Evolutionary conservation across 768 basidiomycete genomes (phyloP).

Genomic region (Pulveroboletus sp.): DNA sequence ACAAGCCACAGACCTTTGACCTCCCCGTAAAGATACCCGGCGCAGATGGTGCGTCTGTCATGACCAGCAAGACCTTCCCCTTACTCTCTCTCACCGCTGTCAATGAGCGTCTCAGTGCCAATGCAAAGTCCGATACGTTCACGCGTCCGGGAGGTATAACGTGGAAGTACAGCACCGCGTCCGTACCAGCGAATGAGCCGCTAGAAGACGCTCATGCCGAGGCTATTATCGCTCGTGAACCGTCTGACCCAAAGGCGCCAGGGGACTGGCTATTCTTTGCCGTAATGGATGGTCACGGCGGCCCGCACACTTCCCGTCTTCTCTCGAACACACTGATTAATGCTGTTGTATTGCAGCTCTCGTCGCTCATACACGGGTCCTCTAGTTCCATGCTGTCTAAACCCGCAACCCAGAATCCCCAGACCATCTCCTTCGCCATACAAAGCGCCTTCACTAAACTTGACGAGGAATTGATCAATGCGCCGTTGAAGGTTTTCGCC

Average conservation of each 20-base stretch:
- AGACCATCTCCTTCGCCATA: conserved; percentile 64
- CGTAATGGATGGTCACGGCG: conserved; percentile 89
- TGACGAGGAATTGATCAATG: conserved; percentile 78
- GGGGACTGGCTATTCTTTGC: conserved; percentile 82
- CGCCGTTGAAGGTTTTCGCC: conserved; percentile 70
- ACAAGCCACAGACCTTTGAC: conserved; percentile 51
- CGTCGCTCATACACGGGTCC: conserved; percentile 41
- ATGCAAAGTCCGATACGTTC: conserved; percentile 44
- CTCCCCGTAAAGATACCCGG: conserved; percentile 49
- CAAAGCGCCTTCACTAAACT: conserved; percentile 73
- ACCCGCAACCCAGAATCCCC: conserved; percentile 35
- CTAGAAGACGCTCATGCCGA: conserved; percentile 85
- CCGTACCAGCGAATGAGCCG: conserved; percentile 80
- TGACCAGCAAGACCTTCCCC: conserved; percentile 48
- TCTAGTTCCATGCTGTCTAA: conserved; percentile 33
- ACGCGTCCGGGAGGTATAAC: conserved; percentile 49
- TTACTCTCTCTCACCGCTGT: conserved; percentile 52
- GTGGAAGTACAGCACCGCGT: conserved; percentile 78
- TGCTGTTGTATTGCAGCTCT: conserved; percentile 74
- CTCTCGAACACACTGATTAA: conserved; percentile 82
- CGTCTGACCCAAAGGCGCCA: conserved; percentile 50
- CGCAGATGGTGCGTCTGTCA: conserved; percentile 56
- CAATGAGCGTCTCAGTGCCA: conserved; percentile 53
- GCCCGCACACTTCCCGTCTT: conserved; percentile 76
- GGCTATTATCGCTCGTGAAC: conserved; percentile 61